Evolutionary conservation across 2,329 filamentous ascomycete genomes (phyloP).

Genomic region (Mariannaea sp.): DNA sequence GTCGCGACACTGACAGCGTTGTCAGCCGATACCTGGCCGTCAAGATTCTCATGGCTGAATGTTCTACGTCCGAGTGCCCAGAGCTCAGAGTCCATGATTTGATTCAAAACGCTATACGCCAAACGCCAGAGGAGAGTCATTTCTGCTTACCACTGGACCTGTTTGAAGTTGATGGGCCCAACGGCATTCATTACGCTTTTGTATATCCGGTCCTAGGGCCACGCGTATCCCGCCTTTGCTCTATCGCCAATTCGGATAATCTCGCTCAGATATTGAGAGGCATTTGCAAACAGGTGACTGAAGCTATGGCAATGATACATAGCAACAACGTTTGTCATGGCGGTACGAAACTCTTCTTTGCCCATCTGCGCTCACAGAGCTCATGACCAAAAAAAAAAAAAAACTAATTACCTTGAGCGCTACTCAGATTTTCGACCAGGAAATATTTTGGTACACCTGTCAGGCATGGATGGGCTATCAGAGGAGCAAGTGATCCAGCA

Average conservation of each 20-base stretch:
- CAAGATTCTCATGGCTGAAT: slow-evolving; percentile 40
- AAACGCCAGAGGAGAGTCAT: not conserved
- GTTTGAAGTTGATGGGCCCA: slow-evolving; percentile 31
- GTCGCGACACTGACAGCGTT: slow-evolving; percentile 37
- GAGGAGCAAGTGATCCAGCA: not conserved
- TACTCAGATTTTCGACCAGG: no score
- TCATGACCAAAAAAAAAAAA: no score
- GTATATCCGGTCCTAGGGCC: slow-evolving; percentile 33
- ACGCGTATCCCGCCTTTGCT: slow-evolving; percentile 22
- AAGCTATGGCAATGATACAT: not conserved
- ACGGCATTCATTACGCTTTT: slow-evolving; percentile 30
- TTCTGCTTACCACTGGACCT: slow-evolving; percentile 29
- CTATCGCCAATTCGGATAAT: not conserved
- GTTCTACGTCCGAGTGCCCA: slow-evolving; percentile 26
- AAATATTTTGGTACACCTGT: not conserved
- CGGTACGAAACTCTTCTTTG: not conserved
- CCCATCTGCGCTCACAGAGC: no score
- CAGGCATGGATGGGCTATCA: not conserved
- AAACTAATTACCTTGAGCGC: no score
- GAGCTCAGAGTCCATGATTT: no score
- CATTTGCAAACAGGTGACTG: not conserved
- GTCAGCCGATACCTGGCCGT: slow-evolving; percentile 36
- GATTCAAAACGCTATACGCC: slow-evolving; percentile 11
- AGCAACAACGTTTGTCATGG: not conserved
- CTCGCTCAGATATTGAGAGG: not conserved